Evolutionary conservation across 2,329 filamentous ascomycete species (phyloP).

Genomic region (Ceratocystis diversiconidia): DNA sequence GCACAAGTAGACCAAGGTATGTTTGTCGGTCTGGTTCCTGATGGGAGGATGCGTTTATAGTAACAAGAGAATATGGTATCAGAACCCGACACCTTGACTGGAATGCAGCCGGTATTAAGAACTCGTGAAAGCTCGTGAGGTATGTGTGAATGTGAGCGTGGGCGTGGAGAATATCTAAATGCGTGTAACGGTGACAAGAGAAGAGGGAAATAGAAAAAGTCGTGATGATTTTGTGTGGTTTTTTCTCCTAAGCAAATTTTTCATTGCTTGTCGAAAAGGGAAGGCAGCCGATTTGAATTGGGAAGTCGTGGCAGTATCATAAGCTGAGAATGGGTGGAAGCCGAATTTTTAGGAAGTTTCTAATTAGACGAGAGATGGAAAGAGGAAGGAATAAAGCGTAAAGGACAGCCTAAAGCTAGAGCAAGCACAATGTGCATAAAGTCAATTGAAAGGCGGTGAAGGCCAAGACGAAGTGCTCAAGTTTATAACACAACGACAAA

Average conservation of each 20-base stretch:
- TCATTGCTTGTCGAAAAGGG: background rate
- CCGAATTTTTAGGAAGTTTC: background rate
- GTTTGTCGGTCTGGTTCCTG: background rate
- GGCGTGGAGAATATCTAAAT: background rate
- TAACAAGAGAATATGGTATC: background rate
- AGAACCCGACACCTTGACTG: background rate
- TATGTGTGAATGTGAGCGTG: background rate
- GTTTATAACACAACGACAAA: background rate
- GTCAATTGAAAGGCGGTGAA: background rate
- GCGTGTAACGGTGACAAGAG: background rate
- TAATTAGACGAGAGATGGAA: background rate
- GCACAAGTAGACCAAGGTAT: background rate
- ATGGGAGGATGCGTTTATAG: background rate
- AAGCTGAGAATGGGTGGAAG: background rate
- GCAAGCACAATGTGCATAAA: background rate
- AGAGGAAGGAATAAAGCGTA: background rate
- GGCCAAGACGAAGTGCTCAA: background rate
- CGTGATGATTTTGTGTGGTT: background rate
- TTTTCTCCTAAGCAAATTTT: background rate
- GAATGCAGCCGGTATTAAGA: background rate
- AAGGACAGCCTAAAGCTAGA: background rate
- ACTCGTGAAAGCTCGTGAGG: background rate
- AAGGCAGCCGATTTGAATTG: background rate
- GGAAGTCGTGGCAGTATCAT: background rate
- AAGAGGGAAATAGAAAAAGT: background rate